Evolutionary conservation across 179 eudicot species (phyloP), one percentile per base, ranked within the genome.

Genomic region (Nepenthes alata): DNA sequence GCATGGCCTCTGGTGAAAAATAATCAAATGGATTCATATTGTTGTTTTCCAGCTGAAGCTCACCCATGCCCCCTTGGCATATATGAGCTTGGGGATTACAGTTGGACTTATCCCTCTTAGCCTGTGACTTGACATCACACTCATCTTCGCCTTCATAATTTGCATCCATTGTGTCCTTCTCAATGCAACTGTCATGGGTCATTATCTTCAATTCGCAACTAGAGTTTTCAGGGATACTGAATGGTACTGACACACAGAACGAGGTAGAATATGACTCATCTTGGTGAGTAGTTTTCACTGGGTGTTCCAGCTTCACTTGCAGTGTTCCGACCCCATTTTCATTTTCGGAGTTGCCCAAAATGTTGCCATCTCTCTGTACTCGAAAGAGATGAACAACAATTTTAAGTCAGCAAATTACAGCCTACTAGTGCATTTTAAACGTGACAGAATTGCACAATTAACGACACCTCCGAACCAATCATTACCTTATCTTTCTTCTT

Each of bases 111-210:
- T 78, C 86, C 75, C 82, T 72, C 70, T 58, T 83, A 56, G 74
- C 76, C 0, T 82, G 70, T 49, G 78, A 72, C 58, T 69, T 72
- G 44, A 76, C 83, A 54, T 85, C 91, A 10, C 62, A 74, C 71
- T 91, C 96, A 55, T 88, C 94, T 74, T 83, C 96, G 49, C 86
- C 96, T 77, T 91, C 94, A 66, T 91, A 88, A 53, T 81, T 81
- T 55, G 70, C 78, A 72, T 88, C 89, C 13, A 61, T 59, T 7
- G 58, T 57, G 54, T 81, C 87, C 41, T 63, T 69, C 47, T 69
- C 72, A 34, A 68, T 69, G 4, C 82, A 86, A 58, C 77, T 75
- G 38, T 82, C 78, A 70, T 77, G 70, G 67, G 61, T 72, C 64
- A 69, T 65, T 54, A 85, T 72, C 77, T 81, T 77, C 47, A 80